phyloP scores from a whole-genome alignment of 106 monocot species.

The Allium sativum region DNA sequence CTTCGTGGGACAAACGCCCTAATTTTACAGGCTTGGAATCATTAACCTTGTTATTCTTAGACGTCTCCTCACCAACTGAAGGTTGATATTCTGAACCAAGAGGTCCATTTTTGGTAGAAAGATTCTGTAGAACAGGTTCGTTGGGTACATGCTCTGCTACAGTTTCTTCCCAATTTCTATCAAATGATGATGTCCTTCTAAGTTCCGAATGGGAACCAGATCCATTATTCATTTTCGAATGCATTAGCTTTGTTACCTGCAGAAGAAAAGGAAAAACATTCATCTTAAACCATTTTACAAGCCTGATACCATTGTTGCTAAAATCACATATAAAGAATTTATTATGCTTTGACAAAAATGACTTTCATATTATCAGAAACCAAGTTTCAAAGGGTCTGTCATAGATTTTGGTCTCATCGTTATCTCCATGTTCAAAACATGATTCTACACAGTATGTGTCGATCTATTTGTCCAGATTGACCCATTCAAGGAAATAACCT shows the following conservation, averaged over 20 bases:
- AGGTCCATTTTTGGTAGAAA: slow-evolving; percentile 43
- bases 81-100: slow-evolving; percentile 37
- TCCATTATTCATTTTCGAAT: slow-evolving; percentile 30
- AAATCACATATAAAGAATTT: no score
- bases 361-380: no score
- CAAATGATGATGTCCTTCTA: slow-evolving; percentile 67
- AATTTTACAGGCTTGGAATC: slow-evolving; percentile 41
- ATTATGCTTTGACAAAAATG: no score
- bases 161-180: slow-evolving; percentile 74
- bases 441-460: no score
- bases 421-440: no score
- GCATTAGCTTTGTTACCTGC: slow-evolving; percentile 45
- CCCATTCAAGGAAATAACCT: no score
- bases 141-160: slow-evolving; percentile 51
- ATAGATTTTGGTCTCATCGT: no score
- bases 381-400: no score
- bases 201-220: slow-evolving; percentile 60
- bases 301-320: no score
- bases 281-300: no score
- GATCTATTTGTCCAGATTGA: no score
- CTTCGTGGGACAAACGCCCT: slow-evolving; percentile 59
- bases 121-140: slow-evolving; percentile 52
- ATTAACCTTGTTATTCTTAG: slow-evolving; percentile 33
- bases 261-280: no score
- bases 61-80: slow-evolving; percentile 20